These are phyloP conservation scores for Globisporangium megalacanthum DNA, from an alignment of 352 stramenopile species.

Conservation along the genomic window DNA sequence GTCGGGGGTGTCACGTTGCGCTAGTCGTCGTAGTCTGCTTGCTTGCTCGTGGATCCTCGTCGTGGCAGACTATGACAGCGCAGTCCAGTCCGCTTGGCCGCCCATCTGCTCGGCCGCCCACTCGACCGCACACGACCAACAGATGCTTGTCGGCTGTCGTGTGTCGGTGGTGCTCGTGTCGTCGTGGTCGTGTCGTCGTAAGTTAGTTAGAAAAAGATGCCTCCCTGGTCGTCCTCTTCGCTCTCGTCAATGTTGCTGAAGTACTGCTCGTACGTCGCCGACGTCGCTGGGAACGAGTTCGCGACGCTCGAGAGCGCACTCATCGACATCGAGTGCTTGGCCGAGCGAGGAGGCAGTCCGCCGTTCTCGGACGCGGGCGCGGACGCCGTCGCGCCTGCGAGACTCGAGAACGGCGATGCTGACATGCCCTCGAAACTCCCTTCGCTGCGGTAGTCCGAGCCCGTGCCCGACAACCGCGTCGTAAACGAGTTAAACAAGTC, in stretches of 20 bases:
- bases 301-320: constrained; percentile 63
- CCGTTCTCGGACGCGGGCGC: constrained; percentile 25
- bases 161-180: too few species aligned
- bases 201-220: constrained; percentile 82
- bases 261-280: constrained; percentile 84
- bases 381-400: constrained; percentile 15
- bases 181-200: constrained; percentile 10
- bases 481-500: constrained; percentile 23
- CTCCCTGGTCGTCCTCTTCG: constrained; percentile 75
- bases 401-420: constrained; percentile 29
- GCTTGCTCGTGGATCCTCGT: too few species aligned
- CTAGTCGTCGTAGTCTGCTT: too few species aligned
- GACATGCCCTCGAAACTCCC: constrained; percentile 38
- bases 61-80: too few species aligned
- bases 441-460: constrained; percentile 41
- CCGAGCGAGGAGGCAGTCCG: constrained; percentile 25
- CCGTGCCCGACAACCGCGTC: constrained; percentile 14
- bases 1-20: too few species aligned
- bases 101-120: too few species aligned
- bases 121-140: neutral
- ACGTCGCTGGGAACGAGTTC: constrained; percentile 54
- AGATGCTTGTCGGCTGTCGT: neutral
- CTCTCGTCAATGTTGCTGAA: constrained; percentile 84
- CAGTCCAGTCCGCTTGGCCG: too few species aligned
- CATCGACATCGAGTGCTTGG: constrained; percentile 82